Evolutionary conservation across 352 stramenopile genomes (phyloP), one percentile per base, ranked within the genome.

Genomic region (Blastocystis sp.): DNA sequence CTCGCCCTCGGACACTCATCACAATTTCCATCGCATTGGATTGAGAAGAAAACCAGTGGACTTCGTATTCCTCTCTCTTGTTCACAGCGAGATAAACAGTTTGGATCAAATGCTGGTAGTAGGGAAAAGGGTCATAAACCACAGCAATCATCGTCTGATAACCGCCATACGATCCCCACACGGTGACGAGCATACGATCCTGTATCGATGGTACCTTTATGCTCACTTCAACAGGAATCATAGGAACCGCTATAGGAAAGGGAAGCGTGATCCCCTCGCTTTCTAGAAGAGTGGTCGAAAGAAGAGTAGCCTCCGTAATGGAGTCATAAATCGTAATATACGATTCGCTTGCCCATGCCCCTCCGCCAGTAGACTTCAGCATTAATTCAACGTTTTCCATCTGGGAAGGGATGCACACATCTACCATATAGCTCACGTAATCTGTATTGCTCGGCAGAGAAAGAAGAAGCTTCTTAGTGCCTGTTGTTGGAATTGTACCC

Each of bases 31-130:
- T 26, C 0, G n/a, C 34, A 9, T 39, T 34, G 20, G 66, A 45
- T 24, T 37, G 66, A 24, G 39, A 53, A 34, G 37, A 20, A 6
- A 16, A 47, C 20, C 63, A 85, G 50, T 65, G 73, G 1, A 85
- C 20, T 18, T 56, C 55, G 47, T 85, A 85, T 9, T 30, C 9
- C 55, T 85, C 73, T 18, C 20, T 6, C 6, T 50, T n/a, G 24
- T 56, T 69, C 20, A 39, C 26, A 9, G 53, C 43, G 18, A 85
- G 30, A 43, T 64, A 24, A 16, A 85, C 26, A 24, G 47, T 64
- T 4, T 62, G n/a, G 55, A 85, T 85, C 24, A 85, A 9, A 45
- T 85, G 55, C 37, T 66, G 73, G 24, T 85, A 68, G 47, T 68
- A 85, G 4, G 73, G 73, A 41, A 85, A 85, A 11, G 73, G 73